These are phyloP conservation scores for Tulasnella sp. DNA, from an alignment of 768 basidiomycete species.

Conservation along the genomic window DNA sequence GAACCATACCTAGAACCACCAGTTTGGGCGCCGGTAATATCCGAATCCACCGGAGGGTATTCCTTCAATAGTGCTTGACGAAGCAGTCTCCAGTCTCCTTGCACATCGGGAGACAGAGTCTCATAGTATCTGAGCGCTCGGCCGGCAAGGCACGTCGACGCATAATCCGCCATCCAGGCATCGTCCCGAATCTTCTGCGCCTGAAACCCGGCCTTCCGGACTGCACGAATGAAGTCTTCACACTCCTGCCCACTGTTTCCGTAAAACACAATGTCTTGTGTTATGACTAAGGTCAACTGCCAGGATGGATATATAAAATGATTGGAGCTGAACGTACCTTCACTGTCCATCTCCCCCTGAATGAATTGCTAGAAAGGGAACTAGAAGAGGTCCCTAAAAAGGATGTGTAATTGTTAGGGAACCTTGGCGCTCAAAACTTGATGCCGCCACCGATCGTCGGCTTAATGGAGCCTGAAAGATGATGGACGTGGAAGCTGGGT, in stretches of 20 bases:
- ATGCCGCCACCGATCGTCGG: too few species aligned
- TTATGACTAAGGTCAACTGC: background rate
- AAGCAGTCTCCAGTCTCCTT: slow-evolving; percentile 8
- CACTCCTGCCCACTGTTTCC: background rate
- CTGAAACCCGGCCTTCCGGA: background rate
- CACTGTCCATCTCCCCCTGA: background rate
- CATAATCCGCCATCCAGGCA: slow-evolving; percentile 1
- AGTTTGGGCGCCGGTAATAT: background rate
- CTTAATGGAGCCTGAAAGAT: too few species aligned
- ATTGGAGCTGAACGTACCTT: background rate
- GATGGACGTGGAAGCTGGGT: too few species aligned
- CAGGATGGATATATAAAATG: background rate
- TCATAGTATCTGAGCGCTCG: background rate
- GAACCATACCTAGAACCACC: background rate
- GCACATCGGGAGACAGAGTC: background rate
- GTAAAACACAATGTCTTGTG: background rate
- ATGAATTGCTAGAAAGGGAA: too few species aligned
- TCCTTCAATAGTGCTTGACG: background rate
- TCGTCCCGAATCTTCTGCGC: background rate
- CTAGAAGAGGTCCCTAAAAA: too few species aligned
- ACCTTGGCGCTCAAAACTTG: too few species aligned
- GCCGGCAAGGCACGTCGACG: background rate
- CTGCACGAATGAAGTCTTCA: background rate
- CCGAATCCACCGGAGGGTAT: background rate
- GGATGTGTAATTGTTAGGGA: too few species aligned